Conservation (phyloP, 2,329 filamentous ascomycete species). For the Macrophomina tecta region DNA sequence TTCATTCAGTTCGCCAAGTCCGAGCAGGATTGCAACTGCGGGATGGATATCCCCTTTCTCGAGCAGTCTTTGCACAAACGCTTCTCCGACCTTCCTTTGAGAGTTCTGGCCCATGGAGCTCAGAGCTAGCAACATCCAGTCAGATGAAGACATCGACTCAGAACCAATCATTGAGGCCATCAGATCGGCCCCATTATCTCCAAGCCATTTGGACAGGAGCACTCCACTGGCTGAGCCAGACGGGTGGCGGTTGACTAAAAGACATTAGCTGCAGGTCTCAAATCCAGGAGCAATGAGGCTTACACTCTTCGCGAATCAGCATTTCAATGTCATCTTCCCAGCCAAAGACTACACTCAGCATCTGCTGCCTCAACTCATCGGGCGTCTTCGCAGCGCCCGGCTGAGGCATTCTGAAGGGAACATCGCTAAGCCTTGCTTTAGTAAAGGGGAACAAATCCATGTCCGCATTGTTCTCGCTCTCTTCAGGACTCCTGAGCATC, state of each 20-base stretch:
- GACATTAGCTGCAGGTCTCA: constrained; percentile 33
- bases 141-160: constrained; percentile 86
- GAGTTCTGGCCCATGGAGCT: constrained; percentile 80
- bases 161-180: constrained; percentile 77
- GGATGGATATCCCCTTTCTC: constrained; percentile 91
- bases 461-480: constrained; percentile 61
- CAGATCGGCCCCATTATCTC: constrained; percentile 80
- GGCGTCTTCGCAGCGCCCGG: constrained; percentile 54
- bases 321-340: constrained; percentile 87
- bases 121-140: constrained; percentile 95
- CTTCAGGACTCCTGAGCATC: constrained; percentile 77
- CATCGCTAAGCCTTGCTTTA: constrained; percentile 77
- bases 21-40: constrained; percentile 89
- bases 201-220: constrained; percentile 89
- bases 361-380: constrained; percentile 83
- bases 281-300: constrained; percentile 32
- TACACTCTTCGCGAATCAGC: constrained; percentile 81
- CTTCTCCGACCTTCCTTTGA: constrained; percentile 87
- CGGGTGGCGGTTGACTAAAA: constrained; percentile 69
- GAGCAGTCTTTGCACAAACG: constrained; percentile 87
- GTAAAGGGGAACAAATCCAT: constrained; percentile 88
- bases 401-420: constrained; percentile 77
- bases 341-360: constrained; percentile 93
- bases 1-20: constrained; percentile 89
- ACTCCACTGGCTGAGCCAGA: constrained; percentile 78